phyloP scores from a whole-genome alignment of 139 green algal species.

The Chlamydomonas sp. region DNA sequence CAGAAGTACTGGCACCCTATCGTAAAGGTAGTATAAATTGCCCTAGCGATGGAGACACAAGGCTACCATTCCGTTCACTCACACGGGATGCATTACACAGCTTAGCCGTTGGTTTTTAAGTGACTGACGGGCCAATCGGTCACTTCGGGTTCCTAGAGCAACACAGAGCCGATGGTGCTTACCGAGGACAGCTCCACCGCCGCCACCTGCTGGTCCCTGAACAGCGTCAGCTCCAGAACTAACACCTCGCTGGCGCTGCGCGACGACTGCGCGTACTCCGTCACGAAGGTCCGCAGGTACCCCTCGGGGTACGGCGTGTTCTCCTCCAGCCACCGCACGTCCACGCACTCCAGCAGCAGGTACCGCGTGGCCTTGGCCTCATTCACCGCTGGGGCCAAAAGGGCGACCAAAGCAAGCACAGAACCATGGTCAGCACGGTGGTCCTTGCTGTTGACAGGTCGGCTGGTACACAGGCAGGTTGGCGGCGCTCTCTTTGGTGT shows the following conservation, averaged over 20 bases:
- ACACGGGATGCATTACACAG: no score
- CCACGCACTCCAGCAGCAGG: slow-evolving; percentile 15
- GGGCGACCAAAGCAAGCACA: background rate
- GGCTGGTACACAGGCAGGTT: no score
- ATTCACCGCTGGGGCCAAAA: background rate
- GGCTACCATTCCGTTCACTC: no score
- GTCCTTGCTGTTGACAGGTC: no score
- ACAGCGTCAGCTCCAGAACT: background rate
- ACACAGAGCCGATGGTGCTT: background rate
- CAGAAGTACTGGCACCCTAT: no score
- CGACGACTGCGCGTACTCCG: background rate
- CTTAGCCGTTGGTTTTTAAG: no score
- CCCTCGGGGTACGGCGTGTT: background rate
- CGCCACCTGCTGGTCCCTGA: background rate
- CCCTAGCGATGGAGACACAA: no score
- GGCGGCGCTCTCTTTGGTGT: no score
- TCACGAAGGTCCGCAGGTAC: background rate
- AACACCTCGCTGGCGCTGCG: no score
- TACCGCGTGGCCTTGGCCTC: background rate
- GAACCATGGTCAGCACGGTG: no score
- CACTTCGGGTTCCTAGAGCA: no score
- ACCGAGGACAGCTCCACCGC: slow-evolving; percentile 21
- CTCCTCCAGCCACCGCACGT: background rate
- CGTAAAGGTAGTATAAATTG: background rate
- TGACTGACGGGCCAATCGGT: no score